Conservation (phyloP, 345 rosid species). For the Viola odorata region DNA sequence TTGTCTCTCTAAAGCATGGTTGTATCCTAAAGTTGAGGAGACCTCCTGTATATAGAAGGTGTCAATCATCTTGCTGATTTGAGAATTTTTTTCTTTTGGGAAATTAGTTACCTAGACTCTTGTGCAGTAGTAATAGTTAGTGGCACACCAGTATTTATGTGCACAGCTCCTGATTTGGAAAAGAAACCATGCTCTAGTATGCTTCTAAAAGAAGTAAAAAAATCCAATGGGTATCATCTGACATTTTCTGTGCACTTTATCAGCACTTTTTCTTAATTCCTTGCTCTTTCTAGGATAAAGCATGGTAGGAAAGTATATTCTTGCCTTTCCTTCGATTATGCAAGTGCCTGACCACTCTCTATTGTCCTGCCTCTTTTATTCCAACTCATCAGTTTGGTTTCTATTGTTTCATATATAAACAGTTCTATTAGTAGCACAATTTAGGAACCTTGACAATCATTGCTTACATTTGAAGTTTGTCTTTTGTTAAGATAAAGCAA, state of each 20-base stretch:
- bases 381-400: constrained; percentile 1
- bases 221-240: neutral
- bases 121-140: too few species aligned
- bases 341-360: neutral
- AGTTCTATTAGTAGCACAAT: neutral
- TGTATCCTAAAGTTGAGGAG: too few species aligned
- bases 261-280: constrained; percentile 9
- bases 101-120: too few species aligned
- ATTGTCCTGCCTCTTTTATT: constrained; percentile 6
- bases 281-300: constrained; percentile 9
- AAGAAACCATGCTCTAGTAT: too few species aligned
- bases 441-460: too few species aligned
- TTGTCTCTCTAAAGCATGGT: too few species aligned
- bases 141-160: too few species aligned
- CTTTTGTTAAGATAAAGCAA: neutral
- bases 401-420: neutral
- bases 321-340: neutral
- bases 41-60: too few species aligned
- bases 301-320: neutral
- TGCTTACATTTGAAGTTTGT: neutral
- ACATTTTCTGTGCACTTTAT: constrained; percentile 15
- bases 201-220: too few species aligned
- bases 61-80: too few species aligned
- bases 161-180: too few species aligned
- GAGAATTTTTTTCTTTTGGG: too few species aligned